Evolutionary conservation across 768 basidiomycete species (phyloP).

Genomic region (Sporobolomyces phaffii): DNA sequence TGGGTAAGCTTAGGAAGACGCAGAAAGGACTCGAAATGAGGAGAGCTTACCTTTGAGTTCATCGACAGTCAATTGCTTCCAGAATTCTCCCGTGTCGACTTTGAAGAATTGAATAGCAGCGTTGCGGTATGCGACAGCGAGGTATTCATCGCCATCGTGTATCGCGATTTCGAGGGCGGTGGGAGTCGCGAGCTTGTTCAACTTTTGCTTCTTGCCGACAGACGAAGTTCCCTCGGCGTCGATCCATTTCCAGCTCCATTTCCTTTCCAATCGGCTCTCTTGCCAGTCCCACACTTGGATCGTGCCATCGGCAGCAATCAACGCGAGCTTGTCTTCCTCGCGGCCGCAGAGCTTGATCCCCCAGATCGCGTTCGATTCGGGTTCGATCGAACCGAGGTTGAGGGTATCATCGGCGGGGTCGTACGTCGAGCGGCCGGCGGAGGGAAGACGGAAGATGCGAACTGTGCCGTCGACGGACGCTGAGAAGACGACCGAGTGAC

Average conservation of each 20-base stretch:
- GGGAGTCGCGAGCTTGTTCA: slow-evolving; percentile 52
- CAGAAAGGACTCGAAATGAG: slow-evolving; percentile 53
- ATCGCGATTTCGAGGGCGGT: slow-evolving; percentile 77
- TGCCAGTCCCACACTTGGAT: slow-evolving; percentile 72
- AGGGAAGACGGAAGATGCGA: slow-evolving; percentile 65
- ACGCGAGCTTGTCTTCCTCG: slow-evolving; percentile 65
- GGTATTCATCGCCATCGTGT: slow-evolving; percentile 61
- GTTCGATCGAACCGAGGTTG: slow-evolving; percentile 71
- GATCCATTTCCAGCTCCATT: slow-evolving; percentile 69
- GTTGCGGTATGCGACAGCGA: slow-evolving; percentile 85
- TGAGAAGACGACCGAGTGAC: slow-evolving; percentile 64
- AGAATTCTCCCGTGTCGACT: slow-evolving; percentile 75
- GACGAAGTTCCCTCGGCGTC: slow-evolving; percentile 51
- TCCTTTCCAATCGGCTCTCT: slow-evolving; percentile 57
- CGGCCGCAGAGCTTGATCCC: slow-evolving; percentile 68
- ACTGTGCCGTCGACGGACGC: slow-evolving; percentile 91
- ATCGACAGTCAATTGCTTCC: slow-evolving; percentile 56
- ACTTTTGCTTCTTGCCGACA: background rate
- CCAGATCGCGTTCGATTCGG: slow-evolving; percentile 96
- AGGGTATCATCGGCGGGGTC: slow-evolving; percentile 78
- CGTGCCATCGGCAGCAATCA: slow-evolving; percentile 81
- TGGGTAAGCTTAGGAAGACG: too few relatives aligned
- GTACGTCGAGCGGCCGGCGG: slow-evolving; percentile 81
- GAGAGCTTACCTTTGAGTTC: slow-evolving; percentile 50
- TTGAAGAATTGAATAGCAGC: slow-evolving; percentile 85